Conservation (phyloP, 495 filamentous ascomycete species). For the Diplogelasinospora grovesii region DNA sequence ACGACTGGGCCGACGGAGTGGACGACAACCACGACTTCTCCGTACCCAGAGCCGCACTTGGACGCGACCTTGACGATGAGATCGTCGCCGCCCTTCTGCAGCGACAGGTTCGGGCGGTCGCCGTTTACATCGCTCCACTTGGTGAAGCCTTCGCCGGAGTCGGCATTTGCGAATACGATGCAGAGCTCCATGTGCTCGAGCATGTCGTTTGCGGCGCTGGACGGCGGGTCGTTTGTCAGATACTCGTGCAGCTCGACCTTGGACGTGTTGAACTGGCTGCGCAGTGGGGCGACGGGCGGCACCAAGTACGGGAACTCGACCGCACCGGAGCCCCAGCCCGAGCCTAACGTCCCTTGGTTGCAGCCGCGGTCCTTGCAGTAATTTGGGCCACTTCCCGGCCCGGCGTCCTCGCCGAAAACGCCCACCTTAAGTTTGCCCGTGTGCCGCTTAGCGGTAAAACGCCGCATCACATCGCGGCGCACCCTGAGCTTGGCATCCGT, state of each 20-base stretch:
- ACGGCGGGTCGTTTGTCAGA: conserved; percentile 47
- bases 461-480: conserved; percentile 12
- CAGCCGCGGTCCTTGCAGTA: conserved; percentile 58
- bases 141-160: conserved; percentile 61
- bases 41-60: conserved; percentile 56
- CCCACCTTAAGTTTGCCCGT: conserved; percentile 54
- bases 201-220: conserved; percentile 15
- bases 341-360: conserved; percentile 76
- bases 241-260: conserved; percentile 54
- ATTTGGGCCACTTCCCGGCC: conserved; percentile 63
- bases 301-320: conserved; percentile 83
- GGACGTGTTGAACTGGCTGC: conserved; percentile 51
- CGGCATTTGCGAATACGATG: conserved; percentile 57
- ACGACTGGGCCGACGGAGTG: conserved; percentile 86
- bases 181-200: conserved; percentile 57
- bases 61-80: conserved; percentile 65
- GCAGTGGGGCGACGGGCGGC: conserved; percentile 60
- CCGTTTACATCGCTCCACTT: conserved; percentile 57
- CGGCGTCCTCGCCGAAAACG: conserved; percentile 82
- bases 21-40: conserved; percentile 74
- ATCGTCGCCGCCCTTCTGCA: conserved; percentile 71
- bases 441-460: conserved; percentile 13
- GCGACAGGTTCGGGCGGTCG: conserved; percentile 74
- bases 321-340: conserved; percentile 86
- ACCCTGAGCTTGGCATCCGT: conserved; percentile 25